A percentile compares a stretch with the other conserved stretches of the same genome.
phyloP scores from a whole-genome alignment of 306 rosid species.

The Senna siamea region DNA sequence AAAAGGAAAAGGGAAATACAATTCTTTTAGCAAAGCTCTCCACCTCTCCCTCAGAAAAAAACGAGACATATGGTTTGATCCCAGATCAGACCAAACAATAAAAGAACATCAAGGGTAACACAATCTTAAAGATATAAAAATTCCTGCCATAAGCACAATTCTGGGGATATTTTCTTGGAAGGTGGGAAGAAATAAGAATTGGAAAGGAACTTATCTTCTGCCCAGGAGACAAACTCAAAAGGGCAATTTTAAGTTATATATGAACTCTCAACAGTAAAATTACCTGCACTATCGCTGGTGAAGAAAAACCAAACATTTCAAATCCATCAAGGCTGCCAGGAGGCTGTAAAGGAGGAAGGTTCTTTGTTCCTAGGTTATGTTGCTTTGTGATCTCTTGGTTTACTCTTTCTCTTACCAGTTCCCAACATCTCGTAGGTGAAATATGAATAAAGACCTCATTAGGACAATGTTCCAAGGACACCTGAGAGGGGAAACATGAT shows the following conservation, averaged over 20 bases:
- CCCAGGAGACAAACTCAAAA: constrained; percentile 18
- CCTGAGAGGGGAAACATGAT: constrained; percentile 50
- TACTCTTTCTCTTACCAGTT: constrained; percentile 87
- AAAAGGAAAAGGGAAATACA: too few relatives aligned
- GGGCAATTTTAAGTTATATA: constrained; percentile 9
- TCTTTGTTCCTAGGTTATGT: constrained; percentile 69
- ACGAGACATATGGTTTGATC: too few relatives aligned
- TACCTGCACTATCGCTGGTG: constrained; percentile 97
- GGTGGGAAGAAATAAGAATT: constrained; percentile 18
- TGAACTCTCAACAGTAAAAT: constrained; percentile 28
- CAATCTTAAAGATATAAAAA: too few relatives aligned
- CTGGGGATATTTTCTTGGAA: constrained; percentile 12
- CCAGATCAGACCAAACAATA: too few relatives aligned
- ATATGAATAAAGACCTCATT: constrained; percentile 78
- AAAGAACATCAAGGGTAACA: too few relatives aligned
- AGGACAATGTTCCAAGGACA: constrained; percentile 77
- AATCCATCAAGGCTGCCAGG: constrained; percentile 97
- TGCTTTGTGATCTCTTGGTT: constrained; percentile 87
- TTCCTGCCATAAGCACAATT: constrained; percentile 6
- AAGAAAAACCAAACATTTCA: constrained; percentile 96
- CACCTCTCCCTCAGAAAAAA: too few relatives aligned
- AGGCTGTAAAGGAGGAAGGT: constrained; percentile 96
- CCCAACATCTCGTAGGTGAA: constrained; percentile 86
- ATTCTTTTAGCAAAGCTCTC: too few relatives aligned
- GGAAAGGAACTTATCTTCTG: constrained; percentile 5